Conservation (phyloP, 1,284 basidiomycete species). For the Fomitopsis pinicola region DNA sequence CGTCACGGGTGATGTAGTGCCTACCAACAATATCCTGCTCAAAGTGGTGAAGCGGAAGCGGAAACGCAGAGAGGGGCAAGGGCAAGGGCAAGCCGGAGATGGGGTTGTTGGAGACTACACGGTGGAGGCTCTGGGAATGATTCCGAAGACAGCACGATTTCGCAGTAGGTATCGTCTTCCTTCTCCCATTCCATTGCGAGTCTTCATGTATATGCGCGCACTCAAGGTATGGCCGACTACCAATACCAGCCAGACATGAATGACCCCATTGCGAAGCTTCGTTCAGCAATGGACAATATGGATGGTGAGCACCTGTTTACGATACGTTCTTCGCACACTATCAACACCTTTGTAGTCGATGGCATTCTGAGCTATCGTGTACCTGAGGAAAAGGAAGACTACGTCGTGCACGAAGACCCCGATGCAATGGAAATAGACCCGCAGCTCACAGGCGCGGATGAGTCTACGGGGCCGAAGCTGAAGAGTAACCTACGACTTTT, state of each 20-base stretch:
- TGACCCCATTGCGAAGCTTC: constrained; percentile 68
- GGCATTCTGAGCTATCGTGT: constrained; percentile 66
- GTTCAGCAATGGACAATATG: constrained; percentile 70
- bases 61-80: constrained; percentile 29
- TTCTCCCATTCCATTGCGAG: neutral
- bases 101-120: constrained; percentile 72
- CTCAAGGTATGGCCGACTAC: constrained; percentile 85
- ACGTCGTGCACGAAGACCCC: constrained; percentile 32
- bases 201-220: neutral
- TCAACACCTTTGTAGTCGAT: constrained; percentile 49
- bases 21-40: constrained; percentile 75
- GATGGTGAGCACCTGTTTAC: constrained; percentile 53
- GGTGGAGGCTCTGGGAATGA: constrained; percentile 70
- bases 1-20: constrained; percentile 72
- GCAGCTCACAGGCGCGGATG: constrained; percentile 14
- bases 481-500: constrained; percentile 66
- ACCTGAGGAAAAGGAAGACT: constrained; percentile 63
- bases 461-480: constrained; percentile 13
- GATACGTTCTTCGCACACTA: neutral
- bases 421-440: constrained; percentile 35
- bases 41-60: constrained; percentile 73
- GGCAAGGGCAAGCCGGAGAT: constrained; percentile 1
- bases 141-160: constrained; percentile 84
- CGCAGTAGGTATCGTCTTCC: constrained; percentile 52
- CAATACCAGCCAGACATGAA: constrained; percentile 75